Conservation (phyloP, 2,329 filamentous ascomycete genomes). For the Aspergillus terreus region DNA sequence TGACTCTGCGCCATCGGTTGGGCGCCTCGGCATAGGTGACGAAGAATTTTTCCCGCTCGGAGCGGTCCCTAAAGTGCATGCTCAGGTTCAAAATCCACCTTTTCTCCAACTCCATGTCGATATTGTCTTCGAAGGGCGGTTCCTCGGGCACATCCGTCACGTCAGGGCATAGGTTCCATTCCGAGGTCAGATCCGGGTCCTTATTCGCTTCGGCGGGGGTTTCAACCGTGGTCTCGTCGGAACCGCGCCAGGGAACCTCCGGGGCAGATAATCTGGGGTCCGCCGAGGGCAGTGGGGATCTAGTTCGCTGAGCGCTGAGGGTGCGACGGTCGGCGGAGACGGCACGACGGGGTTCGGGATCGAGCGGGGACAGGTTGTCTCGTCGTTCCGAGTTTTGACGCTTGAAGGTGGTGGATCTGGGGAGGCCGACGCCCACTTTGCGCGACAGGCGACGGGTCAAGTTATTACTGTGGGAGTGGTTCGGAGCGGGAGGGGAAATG, state of each 20-base stretch:
- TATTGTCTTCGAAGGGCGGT: slow-evolving; percentile 32
- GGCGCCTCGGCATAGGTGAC: slow-evolving; percentile 84
- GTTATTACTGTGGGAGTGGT: slow-evolving; percentile 19
- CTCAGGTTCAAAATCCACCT: slow-evolving; percentile 96
- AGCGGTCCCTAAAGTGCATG: slow-evolving; percentile 95
- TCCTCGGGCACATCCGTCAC: slow-evolving; percentile 23
- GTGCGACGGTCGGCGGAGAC: slow-evolving; percentile 54
- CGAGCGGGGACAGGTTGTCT: slow-evolving; percentile 65
- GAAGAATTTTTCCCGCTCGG: slow-evolving; percentile 94
- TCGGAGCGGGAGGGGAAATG: slow-evolving; percentile 8
- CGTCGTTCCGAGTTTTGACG: slow-evolving; percentile 78
- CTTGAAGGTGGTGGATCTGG: slow-evolving; percentile 73
- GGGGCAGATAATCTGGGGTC: slow-evolving; percentile 39
- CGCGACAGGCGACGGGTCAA: slow-evolving; percentile 36
- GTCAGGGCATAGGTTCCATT: slow-evolving; percentile 26
- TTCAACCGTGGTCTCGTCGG: slow-evolving; percentile 30
- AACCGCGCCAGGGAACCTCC: slow-evolving; percentile 36
- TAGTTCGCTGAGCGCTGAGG: slow-evolving; percentile 42
- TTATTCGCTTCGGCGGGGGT: slow-evolving; percentile 27
- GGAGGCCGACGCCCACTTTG: slow-evolving; percentile 70
- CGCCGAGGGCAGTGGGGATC: slow-evolving; percentile 38
- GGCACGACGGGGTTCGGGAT: slow-evolving; percentile 63
- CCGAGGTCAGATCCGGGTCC: slow-evolving; percentile 22
- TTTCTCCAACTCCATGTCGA: slow-evolving; percentile 78
- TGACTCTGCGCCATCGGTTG: slow-evolving; percentile 79